These are phyloP conservation scores for Harringtonia lauricola DNA, from an alignment of 2,329 filamentous ascomycete species.

Conservation along the genomic window DNA sequence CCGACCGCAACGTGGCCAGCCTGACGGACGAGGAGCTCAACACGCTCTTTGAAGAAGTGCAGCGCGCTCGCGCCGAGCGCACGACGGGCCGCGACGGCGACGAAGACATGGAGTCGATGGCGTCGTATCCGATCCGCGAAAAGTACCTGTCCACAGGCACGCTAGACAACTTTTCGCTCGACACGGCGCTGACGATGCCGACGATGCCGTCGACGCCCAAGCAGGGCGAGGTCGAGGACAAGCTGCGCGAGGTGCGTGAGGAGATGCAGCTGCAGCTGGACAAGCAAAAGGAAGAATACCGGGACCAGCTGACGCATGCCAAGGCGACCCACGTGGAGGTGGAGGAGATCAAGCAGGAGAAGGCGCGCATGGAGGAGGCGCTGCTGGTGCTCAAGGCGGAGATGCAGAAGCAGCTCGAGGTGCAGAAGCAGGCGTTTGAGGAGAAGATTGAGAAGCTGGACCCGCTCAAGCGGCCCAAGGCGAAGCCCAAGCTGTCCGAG, in stretches of 20 bases:
- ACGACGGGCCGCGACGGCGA: slow-evolving; percentile 67
- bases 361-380: slow-evolving; percentile 72
- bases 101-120: slow-evolving; percentile 81
- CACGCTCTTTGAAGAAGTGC: slow-evolving; percentile 85
- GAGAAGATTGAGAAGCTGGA: slow-evolving; percentile 70
- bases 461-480: slow-evolving; percentile 48
- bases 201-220: slow-evolving; percentile 92
- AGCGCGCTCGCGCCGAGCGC: slow-evolving; percentile 68
- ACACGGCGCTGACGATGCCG: slow-evolving; percentile 88
- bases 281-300: slow-evolving; percentile 72
- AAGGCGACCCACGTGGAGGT: slow-evolving; percentile 68
- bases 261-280: slow-evolving; percentile 78
- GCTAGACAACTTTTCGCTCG: slow-evolving; percentile 89
- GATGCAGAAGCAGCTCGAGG: slow-evolving; percentile 76
- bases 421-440: slow-evolving; percentile 77
- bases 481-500: slow-evolving; percentile 55
- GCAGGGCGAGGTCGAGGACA: slow-evolving; percentile 62
- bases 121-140: slow-evolving; percentile 78
- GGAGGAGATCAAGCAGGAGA: slow-evolving; percentile 75
- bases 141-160: slow-evolving; percentile 95
- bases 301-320: slow-evolving; percentile 63
- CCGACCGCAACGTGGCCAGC: slow-evolving; percentile 82
- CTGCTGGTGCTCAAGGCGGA: slow-evolving; percentile 70
- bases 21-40: slow-evolving; percentile 92
- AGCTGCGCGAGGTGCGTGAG: slow-evolving; percentile 62